phyloP scores from a whole-genome alignment of 768 basidiomycete genomes.

The Boletus pseudo-olivaceus region DNA sequence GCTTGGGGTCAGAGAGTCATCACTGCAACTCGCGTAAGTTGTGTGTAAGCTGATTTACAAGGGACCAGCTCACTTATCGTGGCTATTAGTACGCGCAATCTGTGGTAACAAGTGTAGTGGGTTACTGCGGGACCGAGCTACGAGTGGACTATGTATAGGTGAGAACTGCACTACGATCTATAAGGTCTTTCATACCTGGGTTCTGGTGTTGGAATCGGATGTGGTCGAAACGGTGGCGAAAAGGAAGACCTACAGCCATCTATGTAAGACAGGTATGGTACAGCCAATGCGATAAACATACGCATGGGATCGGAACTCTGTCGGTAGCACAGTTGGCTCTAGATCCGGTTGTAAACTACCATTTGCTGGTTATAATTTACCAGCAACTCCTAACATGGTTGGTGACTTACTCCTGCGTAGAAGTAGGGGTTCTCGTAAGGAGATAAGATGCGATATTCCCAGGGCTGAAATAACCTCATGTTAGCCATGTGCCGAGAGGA shows the following conservation, averaged over 20 bases:
- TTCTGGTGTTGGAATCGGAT: constrained; percentile 31
- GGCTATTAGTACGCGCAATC: background rate
- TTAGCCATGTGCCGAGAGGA: constrained; percentile 9
- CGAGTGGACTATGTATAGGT: constrained; percentile 20
- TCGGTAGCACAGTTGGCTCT: constrained; percentile 17
- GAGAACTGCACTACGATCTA: background rate
- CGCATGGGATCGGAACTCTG: constrained; percentile 21
- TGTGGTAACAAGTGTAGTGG: constrained; percentile 13
- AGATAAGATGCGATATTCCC: constrained; percentile 32
- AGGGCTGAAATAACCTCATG: constrained; percentile 28
- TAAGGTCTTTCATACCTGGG: constrained; percentile 21
- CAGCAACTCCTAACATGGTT: background rate
- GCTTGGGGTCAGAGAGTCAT: background rate
- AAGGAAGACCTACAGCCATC: constrained; percentile 15
- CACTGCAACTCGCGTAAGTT: constrained; percentile 8
- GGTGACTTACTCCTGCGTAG: constrained; percentile 18
- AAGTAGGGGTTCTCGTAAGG: constrained; percentile 14
- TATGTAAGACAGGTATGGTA: background rate
- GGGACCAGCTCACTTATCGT: constrained; percentile 13
- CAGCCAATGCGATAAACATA: constrained; percentile 12
- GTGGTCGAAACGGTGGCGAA: constrained; percentile 16
- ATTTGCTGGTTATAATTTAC: background rate
- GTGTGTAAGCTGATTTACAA: background rate
- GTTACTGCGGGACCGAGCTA: constrained; percentile 17
- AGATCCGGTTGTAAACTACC: constrained; percentile 6